A percentile compares a stretch with the other conserved stretches of the same genome.
Conservation (phyloP, 2,329 filamentous ascomycete genomes). For the Aspergillus persii region DNA sequence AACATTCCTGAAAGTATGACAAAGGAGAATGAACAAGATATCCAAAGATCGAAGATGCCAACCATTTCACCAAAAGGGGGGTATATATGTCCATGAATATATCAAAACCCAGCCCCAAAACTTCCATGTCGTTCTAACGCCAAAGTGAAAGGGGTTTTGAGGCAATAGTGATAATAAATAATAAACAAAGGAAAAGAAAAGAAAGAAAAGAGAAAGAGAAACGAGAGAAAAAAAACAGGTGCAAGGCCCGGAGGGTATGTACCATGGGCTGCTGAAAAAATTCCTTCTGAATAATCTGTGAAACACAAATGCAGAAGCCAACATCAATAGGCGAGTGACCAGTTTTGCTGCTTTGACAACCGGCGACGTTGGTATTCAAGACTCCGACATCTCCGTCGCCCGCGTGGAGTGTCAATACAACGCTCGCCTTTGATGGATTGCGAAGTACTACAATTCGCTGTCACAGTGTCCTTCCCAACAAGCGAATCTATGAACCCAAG, state of each 20-base stretch:
- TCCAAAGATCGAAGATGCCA: background rate
- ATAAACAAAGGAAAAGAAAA: background rate
- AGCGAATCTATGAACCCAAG: background rate
- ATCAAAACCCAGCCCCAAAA: background rate
- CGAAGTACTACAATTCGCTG: background rate
- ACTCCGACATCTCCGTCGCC: constrained; percentile 24
- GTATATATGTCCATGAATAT: background rate
- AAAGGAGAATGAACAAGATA: background rate
- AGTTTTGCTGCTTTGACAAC: constrained; percentile 19
- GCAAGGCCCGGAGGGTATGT: background rate
- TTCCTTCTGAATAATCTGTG: constrained; percentile 1
- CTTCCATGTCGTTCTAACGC: background rate
- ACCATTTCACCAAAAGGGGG: background rate
- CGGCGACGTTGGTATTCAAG: constrained; percentile 20
- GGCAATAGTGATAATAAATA: background rate
- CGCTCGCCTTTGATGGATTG: background rate
- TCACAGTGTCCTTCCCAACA: background rate
- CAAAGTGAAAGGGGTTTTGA: background rate
- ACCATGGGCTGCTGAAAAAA: background rate
- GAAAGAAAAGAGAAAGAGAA: background rate
- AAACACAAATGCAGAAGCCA: constrained; percentile 11
- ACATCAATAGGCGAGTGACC: constrained; percentile 12
- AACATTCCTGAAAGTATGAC: background rate
- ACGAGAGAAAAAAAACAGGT: background rate
- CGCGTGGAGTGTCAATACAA: constrained; percentile 19